These are phyloP conservation scores for Phytophthora constricta DNA, from an alignment of 352 stramenopile genomes.

Conservation along the genomic window DNA sequence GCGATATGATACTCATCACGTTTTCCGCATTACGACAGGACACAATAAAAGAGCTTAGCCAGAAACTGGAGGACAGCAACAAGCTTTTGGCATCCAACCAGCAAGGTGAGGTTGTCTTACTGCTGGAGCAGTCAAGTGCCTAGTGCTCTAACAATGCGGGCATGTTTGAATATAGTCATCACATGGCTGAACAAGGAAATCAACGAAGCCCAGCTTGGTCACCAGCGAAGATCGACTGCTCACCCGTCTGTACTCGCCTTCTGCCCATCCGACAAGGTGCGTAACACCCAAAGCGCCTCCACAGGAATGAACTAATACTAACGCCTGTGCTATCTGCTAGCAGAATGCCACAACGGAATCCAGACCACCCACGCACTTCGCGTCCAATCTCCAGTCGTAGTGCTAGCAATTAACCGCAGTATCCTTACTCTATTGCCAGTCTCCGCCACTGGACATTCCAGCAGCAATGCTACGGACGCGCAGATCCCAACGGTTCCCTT, in stretches of 20 bases:
- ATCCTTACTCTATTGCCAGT: too few relatives aligned
- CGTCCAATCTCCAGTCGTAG: slow-evolving; percentile 31
- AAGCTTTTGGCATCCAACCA: slow-evolving; percentile 89
- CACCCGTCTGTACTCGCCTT: slow-evolving; percentile 80
- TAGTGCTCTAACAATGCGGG: not conserved
- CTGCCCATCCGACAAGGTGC: slow-evolving; percentile 58
- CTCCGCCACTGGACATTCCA: too few relatives aligned
- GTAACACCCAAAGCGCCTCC: not conserved
- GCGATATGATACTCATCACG: not conserved
- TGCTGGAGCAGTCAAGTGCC: too few relatives aligned
- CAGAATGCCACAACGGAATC: slow-evolving; percentile 27
- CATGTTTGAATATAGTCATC: slow-evolving; percentile 71
- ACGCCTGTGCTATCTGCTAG: not conserved
- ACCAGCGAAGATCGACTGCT: slow-evolving; percentile 63
- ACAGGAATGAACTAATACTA: slow-evolving; percentile 3
- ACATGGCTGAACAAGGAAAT: slow-evolving; percentile 93
- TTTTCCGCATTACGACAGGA: slow-evolving; percentile 41
- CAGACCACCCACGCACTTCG: slow-evolving; percentile 24
- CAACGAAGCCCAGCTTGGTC: slow-evolving; percentile 85
- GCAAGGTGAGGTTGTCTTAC: slow-evolving; percentile 69
- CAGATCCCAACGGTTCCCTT: too few relatives aligned
- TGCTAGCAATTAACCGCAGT: slow-evolving; percentile 26
- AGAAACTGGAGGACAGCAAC: slow-evolving; percentile 90
- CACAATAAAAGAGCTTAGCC: slow-evolving; percentile 75
- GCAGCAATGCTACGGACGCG: too few relatives aligned